Evolutionary conservation across 139 green algal species (phyloP).

Genomic region (Gonium pectorale): DNA sequence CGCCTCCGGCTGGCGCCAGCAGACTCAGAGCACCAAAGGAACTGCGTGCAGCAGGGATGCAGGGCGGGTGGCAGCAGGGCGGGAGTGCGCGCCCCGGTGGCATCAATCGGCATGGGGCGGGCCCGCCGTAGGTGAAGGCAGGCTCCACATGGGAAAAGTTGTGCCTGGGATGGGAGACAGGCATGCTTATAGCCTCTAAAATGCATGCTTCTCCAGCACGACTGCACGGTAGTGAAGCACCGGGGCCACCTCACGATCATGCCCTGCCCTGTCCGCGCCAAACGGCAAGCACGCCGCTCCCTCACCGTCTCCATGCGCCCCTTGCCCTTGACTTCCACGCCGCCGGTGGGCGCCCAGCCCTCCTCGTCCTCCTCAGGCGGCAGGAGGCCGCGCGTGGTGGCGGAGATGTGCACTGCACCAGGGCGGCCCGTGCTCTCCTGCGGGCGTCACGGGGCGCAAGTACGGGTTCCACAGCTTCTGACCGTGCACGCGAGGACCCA

Average conservation of each 20-base stretch:
- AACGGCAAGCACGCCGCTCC: not conserved
- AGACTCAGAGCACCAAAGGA: not conserved
- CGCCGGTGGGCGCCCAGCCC: constrained; percentile 12
- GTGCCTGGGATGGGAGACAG: too few species aligned
- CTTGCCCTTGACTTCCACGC: constrained; percentile 59
- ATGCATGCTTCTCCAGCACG: too few species aligned
- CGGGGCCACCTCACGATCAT: too few species aligned
- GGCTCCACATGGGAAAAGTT: too few species aligned
- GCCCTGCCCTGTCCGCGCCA: too few species aligned
- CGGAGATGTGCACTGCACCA: constrained; percentile 47
- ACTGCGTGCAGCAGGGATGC: not conserved
- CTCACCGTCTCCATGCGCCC: constrained; percentile 49
- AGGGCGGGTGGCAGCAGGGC: not conserved
- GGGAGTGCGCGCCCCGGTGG: not conserved
- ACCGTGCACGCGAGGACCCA: too few species aligned
- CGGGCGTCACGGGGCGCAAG: not conserved
- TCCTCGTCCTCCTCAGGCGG: not conserved
- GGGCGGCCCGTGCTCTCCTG: constrained; percentile 52
- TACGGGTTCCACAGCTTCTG: too few species aligned
- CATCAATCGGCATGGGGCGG: too few species aligned
- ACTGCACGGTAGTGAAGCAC: too few species aligned
- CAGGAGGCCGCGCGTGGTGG: not conserved
- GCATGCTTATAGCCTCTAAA: too few species aligned
- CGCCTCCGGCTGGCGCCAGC: not conserved
- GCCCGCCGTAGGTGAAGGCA: not conserved